phyloP scores from a whole-genome alignment of 495 filamentous ascomycete species.

The Penicillium crystallinum region DNA sequence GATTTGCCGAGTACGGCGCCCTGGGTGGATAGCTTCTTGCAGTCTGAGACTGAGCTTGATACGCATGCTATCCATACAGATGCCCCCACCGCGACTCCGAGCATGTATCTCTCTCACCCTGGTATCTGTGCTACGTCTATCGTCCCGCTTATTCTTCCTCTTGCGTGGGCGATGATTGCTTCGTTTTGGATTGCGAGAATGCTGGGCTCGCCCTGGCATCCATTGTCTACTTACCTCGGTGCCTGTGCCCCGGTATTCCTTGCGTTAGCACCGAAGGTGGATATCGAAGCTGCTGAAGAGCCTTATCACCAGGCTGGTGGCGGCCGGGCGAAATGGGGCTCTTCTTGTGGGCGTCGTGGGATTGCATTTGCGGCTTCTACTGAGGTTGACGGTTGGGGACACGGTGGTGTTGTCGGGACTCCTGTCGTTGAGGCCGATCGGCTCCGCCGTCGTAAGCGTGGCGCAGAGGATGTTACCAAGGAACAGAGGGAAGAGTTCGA shows the following conservation, averaged over 20 bases:
- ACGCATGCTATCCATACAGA: not conserved
- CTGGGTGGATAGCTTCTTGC: constrained; percentile 49
- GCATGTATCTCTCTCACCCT: constrained; percentile 74
- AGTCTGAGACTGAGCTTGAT: constrained; percentile 18
- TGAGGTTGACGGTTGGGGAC: constrained; percentile 82
- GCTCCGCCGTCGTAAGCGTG: constrained; percentile 49
- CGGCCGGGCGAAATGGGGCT: constrained; percentile 83
- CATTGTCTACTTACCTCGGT: constrained; percentile 66
- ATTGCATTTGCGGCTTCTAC: constrained; percentile 57
- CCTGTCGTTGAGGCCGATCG: constrained; percentile 42
- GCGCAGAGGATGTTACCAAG: constrained; percentile 51
- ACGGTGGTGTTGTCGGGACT: constrained; percentile 60
- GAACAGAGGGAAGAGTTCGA: constrained; percentile 70
- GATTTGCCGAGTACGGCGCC: constrained; percentile 57
- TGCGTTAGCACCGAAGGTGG: constrained; percentile 60
- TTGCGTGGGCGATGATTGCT: constrained; percentile 58
- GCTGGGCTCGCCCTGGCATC: constrained; percentile 85
- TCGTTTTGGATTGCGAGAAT: constrained; percentile 69
- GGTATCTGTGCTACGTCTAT: constrained; percentile 81
- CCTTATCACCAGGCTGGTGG: constrained; percentile 36
- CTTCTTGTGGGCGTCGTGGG: constrained; percentile 55
- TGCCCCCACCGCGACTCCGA: constrained; percentile 36
- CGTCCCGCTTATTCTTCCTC: constrained; percentile 60
- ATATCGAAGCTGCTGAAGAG: constrained; percentile 57
- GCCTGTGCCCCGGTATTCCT: constrained; percentile 74